phyloP scores from a whole-genome alignment of 176 grass and related monocot genomes.

The Oryza coarctata region DNA sequence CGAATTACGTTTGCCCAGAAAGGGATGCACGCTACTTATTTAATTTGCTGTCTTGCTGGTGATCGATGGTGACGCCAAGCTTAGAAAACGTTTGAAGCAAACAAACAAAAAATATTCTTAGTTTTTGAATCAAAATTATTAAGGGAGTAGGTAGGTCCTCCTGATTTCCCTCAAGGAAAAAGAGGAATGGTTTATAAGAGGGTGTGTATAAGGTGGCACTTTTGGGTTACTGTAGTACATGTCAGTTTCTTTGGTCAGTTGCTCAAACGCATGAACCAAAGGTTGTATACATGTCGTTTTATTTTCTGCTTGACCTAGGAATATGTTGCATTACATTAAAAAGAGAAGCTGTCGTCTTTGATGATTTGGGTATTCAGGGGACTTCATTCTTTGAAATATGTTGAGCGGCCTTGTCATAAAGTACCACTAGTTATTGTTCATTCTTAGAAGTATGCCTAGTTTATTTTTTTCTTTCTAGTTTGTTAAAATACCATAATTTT shows the following conservation, averaged over 20 bases:
- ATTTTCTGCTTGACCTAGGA: not conserved
- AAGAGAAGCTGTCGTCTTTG: not conserved
- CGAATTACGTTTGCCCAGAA: not conserved
- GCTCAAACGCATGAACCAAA: not conserved
- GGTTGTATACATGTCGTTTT: not conserved
- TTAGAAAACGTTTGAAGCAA: not conserved
- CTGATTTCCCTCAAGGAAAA: too few species aligned
- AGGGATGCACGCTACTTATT: not conserved
- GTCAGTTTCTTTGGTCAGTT: not conserved
- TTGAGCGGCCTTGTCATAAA: not conserved
- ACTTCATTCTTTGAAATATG: conserved; percentile 1
- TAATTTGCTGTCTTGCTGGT: not conserved
- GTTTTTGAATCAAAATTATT: too few species aligned
- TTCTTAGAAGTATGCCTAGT: too few species aligned
- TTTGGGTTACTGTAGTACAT: not conserved
- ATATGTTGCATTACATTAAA: not conserved
- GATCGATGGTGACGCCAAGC: not conserved
- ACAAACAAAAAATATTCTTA: not conserved
- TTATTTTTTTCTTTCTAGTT: too few species aligned
- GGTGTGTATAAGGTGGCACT: not conserved
- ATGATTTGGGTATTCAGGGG: not conserved
- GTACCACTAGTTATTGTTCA: not conserved
- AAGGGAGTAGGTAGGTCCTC: too few species aligned
- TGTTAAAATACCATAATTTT: not conserved
- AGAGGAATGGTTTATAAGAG: not conserved